Percentiles rank a stretch among this genome's conserved stretches.
Evolutionary conservation across 2,329 filamentous ascomycete genomes (phyloP).

Genomic region (Trichophyton benhamiae): DNA sequence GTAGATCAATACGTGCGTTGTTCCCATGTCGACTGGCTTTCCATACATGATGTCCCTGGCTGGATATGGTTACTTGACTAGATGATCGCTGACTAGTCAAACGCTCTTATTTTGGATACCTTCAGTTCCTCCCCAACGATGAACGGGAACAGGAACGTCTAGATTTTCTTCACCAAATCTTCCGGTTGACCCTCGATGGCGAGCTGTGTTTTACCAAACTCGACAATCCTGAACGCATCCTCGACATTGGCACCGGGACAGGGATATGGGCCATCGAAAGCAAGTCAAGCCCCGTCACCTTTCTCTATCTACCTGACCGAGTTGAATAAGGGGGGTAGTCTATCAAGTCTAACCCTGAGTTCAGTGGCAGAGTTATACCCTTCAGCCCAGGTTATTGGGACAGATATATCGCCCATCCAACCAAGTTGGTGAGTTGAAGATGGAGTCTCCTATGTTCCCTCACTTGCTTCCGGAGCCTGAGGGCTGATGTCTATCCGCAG

Average conservation of each 20-base stretch:
- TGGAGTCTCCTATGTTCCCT: background rate
- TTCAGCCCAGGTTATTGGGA: slow-evolving; percentile 10
- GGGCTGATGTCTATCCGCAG: slow-evolving; percentile 16
- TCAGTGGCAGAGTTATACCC: slow-evolving; percentile 11
- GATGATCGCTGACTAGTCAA: background rate
- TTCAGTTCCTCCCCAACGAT: slow-evolving; percentile 11
- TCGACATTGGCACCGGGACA: slow-evolving; percentile 27
- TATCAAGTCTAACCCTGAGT: background rate
- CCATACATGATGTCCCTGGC: background rate
- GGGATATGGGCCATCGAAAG: slow-evolving; percentile 17
- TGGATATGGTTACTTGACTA: background rate
- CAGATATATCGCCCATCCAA: slow-evolving; percentile 11
- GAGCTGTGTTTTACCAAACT: slow-evolving; percentile 25
- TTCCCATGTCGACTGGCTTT: background rate
- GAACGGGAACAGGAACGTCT: slow-evolving; percentile 28
- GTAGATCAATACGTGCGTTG: slow-evolving; percentile 12
- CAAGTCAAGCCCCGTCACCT: background rate
- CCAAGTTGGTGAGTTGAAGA: slow-evolving; percentile 7
- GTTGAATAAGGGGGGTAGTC: background rate
- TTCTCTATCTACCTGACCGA: background rate
- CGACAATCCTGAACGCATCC: slow-evolving; percentile 15
- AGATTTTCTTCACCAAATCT: slow-evolving; percentile 30
- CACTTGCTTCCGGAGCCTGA: background rate
- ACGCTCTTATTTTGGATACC: background rate
- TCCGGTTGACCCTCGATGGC: slow-evolving; percentile 18